Evolutionary conservation across 805 yeast genomes (phyloP).

Genomic region (Candida xiaguanensis): DNA sequence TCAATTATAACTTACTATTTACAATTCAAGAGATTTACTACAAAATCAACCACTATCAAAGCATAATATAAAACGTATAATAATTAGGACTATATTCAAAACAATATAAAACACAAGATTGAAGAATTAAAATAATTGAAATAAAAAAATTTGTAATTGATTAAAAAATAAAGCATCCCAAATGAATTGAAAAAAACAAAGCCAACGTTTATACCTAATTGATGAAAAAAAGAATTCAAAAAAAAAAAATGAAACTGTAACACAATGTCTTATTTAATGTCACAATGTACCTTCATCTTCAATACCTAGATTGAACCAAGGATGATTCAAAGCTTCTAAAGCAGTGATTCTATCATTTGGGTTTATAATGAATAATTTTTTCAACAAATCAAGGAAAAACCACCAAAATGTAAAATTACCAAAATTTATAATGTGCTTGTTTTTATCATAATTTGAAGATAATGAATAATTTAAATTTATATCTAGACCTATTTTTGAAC

Average conservation of each 20-base stretch:
- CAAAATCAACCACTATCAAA: no score
- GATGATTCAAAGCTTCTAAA: slow-evolving; percentile 40
- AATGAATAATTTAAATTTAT: slow-evolving; percentile 38
- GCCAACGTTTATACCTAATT: neutral
- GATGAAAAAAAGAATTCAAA: neutral
- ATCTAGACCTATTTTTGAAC: slow-evolving; percentile 36
- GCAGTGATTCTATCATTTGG: slow-evolving; percentile 39
- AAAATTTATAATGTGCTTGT: slow-evolving; percentile 41
- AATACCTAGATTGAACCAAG: slow-evolving; percentile 47
- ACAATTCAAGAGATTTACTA: no score
- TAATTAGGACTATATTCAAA: neutral
- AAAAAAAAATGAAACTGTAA: neutral
- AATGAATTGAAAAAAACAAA: neutral
- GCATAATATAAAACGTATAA: neutral
- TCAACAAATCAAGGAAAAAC: slow-evolving; percentile 51
- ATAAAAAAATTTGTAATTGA: neutral
- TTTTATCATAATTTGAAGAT: slow-evolving; percentile 34
- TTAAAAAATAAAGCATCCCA: neutral
- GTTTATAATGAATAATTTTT: slow-evolving; percentile 35
- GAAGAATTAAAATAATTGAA: slow-evolving; percentile 1
- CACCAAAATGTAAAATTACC: slow-evolving; percentile 81
- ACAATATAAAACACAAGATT: slow-evolving; percentile 1
- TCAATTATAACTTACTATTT: no score
- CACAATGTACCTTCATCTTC: slow-evolving; percentile 41
- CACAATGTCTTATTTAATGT: neutral